phyloP scores from a whole-genome alignment of 495 filamentous ascomycete species.

The Podospora pseudocomata region DNA sequence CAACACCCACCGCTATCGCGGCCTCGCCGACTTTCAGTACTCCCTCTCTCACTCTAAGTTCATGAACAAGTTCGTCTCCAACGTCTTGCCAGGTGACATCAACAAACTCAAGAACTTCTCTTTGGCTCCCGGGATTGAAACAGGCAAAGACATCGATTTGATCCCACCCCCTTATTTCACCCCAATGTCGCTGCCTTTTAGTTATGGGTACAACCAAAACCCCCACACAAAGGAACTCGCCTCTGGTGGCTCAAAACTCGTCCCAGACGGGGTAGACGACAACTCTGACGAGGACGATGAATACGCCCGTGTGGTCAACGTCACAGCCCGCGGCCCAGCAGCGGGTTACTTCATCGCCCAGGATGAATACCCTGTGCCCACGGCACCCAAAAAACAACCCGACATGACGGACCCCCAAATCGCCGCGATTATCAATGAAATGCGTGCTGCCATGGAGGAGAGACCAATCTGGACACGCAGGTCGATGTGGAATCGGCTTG shows the following conservation, averaged over 20 bases:
- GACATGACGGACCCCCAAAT: conserved; percentile 49
- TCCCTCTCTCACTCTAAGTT: conserved; percentile 60
- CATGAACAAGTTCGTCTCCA: conserved; percentile 60
- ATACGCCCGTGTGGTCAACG: conserved; percentile 36
- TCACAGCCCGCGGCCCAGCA: conserved; percentile 46
- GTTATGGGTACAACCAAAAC: conserved; percentile 57
- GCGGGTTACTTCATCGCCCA: conserved; percentile 62
- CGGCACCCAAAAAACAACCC: conserved; percentile 34
- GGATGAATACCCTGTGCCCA: conserved; percentile 42
- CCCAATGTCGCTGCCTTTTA: conserved; percentile 63
- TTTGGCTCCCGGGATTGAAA: conserved; percentile 61
- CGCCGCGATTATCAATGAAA: conserved; percentile 53
- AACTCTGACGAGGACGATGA: conserved; percentile 30
- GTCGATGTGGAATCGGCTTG: conserved; percentile 65
- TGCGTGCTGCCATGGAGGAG: conserved; percentile 59
- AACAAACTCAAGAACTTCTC: conserved; percentile 70
- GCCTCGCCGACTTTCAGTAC: conserved; percentile 69
- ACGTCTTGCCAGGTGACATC: conserved; percentile 62
- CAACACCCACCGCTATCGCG: conserved; percentile 82
- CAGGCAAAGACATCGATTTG: conserved; percentile 58
- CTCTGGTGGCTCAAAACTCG: conserved; percentile 20
- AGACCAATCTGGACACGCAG: conserved; percentile 86
- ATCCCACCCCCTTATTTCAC: conserved; percentile 77
- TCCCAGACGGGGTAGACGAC: conserved; percentile 19
- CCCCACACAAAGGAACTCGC: conserved; percentile 44